These are phyloP conservation scores for Hordeum vulgare DNA, from an alignment of 176 grass and related monocot species.

Conservation along the genomic window DNA sequence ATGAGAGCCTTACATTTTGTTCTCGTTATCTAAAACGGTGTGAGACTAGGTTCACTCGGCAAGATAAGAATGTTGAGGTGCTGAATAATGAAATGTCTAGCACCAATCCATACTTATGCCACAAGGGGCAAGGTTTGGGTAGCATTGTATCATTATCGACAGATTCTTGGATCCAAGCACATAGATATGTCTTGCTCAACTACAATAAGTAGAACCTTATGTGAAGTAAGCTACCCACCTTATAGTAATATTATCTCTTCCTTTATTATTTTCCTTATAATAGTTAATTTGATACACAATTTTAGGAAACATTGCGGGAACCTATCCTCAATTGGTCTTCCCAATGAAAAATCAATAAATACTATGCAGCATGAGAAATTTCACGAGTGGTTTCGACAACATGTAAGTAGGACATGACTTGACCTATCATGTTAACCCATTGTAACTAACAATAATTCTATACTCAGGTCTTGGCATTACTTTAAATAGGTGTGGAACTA, in stretches of 20 bases:
- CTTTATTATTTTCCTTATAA: not conserved
- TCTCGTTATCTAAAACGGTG: not conserved
- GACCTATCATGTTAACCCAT: too few species aligned
- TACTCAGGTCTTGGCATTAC: too few species aligned
- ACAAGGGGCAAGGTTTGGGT: not conserved
- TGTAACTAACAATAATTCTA: too few species aligned
- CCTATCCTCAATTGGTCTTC: too few species aligned
- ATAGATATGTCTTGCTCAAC: not conserved
- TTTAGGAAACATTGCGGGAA: too few species aligned
- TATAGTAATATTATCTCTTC: not conserved
- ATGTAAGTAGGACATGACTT: too few species aligned
- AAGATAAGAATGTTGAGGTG: not conserved
- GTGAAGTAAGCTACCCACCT: not conserved
- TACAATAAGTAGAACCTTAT: not conserved
- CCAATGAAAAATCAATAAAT: too few species aligned
- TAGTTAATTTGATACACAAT: too few species aligned
- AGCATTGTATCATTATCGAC: not conserved
- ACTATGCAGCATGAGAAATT: too few species aligned
- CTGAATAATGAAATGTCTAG: not conserved
- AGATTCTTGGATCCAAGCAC: not conserved
- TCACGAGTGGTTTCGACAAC: too few species aligned
- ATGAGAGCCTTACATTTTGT: not conserved
- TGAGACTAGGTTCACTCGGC: not conserved
- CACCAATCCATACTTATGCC: not conserved
- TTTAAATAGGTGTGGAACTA: too few species aligned